Percentiles rank a stretch among this genome's conserved stretches.
phyloP scores from a whole-genome alignment of 2,329 filamentous ascomycete species.

The Penicillium sp. region DNA sequence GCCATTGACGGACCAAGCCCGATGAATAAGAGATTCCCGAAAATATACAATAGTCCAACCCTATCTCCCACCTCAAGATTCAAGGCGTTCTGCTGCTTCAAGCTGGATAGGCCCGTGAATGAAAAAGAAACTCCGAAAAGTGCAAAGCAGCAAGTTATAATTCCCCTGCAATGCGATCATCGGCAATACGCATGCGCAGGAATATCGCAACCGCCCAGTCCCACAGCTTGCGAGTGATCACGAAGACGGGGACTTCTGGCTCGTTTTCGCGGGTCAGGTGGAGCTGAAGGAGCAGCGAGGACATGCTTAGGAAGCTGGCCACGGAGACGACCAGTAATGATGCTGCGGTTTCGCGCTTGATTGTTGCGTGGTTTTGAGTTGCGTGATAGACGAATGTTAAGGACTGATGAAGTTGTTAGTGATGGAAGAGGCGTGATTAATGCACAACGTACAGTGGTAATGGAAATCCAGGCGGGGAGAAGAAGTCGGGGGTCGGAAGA shows the following conservation, averaged over 20 bases:
- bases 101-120: background rate
- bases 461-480: conserved; percentile 74
- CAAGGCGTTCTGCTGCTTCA: background rate
- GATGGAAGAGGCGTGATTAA: background rate
- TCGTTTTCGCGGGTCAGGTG: conserved; percentile 63
- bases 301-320: conserved; percentile 74
- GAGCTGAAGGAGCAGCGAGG: conserved; percentile 64
- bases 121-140: conserved; percentile 1
- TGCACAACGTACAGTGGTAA: conserved; percentile 60
- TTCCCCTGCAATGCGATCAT: conserved; percentile 25
- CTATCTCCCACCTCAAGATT: background rate
- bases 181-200: conserved; percentile 35
- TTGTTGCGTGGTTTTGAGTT: conserved; percentile 74
- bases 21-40: conserved; percentile 5
- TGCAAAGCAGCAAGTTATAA: conserved; percentile 14
- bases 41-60: conserved; percentile 15
- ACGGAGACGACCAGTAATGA: conserved; percentile 76
- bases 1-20: background rate
- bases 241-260: conserved; percentile 58
- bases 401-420: conserved; percentile 49
- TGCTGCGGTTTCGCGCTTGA: conserved; percentile 73
- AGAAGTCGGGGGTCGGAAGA: conserved; percentile 68
- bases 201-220: conserved; percentile 37
- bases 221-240: conserved; percentile 46
- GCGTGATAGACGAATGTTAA: conserved; percentile 73